phyloP scores from a whole-genome alignment of 2,329 filamentous ascomycete species.

The Xylariaceae sp. region DNA sequence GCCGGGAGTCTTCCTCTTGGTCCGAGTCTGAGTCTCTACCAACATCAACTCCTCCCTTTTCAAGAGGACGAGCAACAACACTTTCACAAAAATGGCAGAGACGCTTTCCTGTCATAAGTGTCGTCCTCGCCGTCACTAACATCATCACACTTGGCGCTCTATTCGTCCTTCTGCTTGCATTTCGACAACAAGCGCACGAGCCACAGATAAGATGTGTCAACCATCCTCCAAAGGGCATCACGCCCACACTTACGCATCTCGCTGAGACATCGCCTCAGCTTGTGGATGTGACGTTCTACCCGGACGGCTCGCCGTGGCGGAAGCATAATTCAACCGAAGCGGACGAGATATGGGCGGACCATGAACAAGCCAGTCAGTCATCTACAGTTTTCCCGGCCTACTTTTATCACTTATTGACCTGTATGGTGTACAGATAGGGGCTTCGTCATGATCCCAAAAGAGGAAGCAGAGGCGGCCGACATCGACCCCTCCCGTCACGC shows the following conservation, averaged over 20 bases:
- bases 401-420: too few species aligned
- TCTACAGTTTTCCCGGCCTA: background rate
- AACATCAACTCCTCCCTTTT: too few species aligned
- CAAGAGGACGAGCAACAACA: background rate
- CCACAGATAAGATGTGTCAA: background rate
- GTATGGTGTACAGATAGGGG: background rate
- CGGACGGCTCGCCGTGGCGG: background rate
- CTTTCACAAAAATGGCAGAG: background rate
- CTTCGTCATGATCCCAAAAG: constrained; percentile 5
- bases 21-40: background rate
- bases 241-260: background rate
- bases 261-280: background rate
- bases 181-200: background rate
- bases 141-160: background rate
- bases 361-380: constrained; percentile 1
- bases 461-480: constrained; percentile 1
- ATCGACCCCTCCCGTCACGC: constrained; percentile 3
- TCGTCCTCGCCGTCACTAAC: constrained; percentile 1
- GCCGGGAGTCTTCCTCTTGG: background rate
- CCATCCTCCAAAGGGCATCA: background rate
- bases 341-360: constrained; percentile 3
- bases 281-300: constrained; percentile 4
- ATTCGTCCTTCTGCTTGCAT: background rate
- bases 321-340: constrained; percentile 3
- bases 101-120: background rate